Conservation (phyloP, 805 yeast genomes). For the Saccharomycopsis guyanensis region DNA sequence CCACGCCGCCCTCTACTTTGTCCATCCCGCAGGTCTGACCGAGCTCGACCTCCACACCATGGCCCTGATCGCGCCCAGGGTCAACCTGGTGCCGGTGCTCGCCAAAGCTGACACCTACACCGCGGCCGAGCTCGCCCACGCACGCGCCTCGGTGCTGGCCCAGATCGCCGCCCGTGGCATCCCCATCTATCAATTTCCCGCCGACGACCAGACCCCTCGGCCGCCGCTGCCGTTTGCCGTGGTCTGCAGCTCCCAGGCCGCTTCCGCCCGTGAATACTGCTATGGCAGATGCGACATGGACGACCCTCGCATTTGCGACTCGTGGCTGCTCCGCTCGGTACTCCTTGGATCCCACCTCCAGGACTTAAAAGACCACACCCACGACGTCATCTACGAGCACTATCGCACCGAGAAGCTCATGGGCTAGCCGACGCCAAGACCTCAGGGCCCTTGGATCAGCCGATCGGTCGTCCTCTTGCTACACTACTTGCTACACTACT, state of each 20-base stretch:
- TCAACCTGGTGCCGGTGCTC: constrained; percentile 77
- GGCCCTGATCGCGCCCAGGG: constrained; percentile 59
- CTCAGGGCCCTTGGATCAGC: too few species aligned
- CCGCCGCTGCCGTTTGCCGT: constrained; percentile 21
- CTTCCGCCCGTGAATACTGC: constrained; percentile 46
- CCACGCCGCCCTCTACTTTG: constrained; percentile 64
- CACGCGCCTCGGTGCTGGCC: constrained; percentile 45
- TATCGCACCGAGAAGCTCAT: constrained; percentile 67
- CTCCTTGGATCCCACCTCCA: constrained; percentile 76
- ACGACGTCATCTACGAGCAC: constrained; percentile 66
- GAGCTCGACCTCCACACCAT: constrained; percentile 71
- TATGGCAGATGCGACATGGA: constrained; percentile 59
- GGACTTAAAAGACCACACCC: constrained; percentile 75
- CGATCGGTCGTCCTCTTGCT: too few species aligned
- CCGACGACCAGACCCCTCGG: constrained; percentile 26
- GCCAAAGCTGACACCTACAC: constrained; percentile 78
- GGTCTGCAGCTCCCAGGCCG: constrained; percentile 28
- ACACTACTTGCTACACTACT: too few species aligned
- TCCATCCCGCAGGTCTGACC: constrained; percentile 55
- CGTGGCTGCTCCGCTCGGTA: constrained; percentile 54
- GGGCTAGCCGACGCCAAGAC: too few species aligned
- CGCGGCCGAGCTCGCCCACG: constrained; percentile 45
- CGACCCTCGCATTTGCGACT: constrained; percentile 45
- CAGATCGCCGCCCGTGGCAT: constrained; percentile 54
- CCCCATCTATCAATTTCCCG: constrained; percentile 66